Percentiles rank a stretch among this genome's conserved stretches.
Evolutionary conservation across 179 eudicot genomes (phyloP).

Genomic region (Corrigiola litoralis): DNA sequence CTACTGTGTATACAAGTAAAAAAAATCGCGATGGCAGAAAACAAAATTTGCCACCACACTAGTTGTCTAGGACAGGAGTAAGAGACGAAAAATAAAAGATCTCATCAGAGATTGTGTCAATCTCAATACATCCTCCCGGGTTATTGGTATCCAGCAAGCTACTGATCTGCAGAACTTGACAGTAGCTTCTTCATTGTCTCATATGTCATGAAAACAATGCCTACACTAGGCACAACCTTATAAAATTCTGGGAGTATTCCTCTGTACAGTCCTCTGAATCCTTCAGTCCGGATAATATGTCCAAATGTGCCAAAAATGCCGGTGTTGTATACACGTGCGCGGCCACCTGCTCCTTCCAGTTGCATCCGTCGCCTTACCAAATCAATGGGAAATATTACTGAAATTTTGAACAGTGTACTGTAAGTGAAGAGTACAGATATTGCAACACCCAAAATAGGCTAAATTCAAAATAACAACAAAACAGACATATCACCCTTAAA

Average conservation of each 20-base stretch:
- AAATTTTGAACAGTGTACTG: slow-evolving; percentile 1
- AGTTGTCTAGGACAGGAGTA: slow-evolving; percentile 1
- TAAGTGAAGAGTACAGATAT: neutral
- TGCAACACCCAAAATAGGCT: neutral
- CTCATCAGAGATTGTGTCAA: slow-evolving; percentile 17
- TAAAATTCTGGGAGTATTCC: slow-evolving; percentile 55
- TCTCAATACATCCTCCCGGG: slow-evolving; percentile 5
- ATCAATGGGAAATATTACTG: slow-evolving; percentile 57
- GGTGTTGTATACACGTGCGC: slow-evolving; percentile 38
- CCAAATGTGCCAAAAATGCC: slow-evolving; percentile 41
- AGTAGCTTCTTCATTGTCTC: slow-evolving; percentile 40
- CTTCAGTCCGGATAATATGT: slow-evolving; percentile 37
- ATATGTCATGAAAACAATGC: slow-evolving; percentile 56
- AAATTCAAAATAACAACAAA: neutral
- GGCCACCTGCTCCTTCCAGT: slow-evolving; percentile 56
- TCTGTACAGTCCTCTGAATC: slow-evolving; percentile 47
- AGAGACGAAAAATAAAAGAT: neutral
- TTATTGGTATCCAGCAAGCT: slow-evolving; percentile 16
- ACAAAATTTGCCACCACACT: slow-evolving; percentile 24
- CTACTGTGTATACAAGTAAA: slow-evolving; percentile 31
- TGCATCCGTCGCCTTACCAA: slow-evolving; percentile 57
- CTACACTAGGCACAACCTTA: slow-evolving; percentile 52
- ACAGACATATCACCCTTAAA: neutral
- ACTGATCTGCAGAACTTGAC: slow-evolving; percentile 26
- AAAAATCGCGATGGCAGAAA: slow-evolving; percentile 3